Conservation (phyloP, 1,284 basidiomycete genomes). For the Mycena sp. region DNA sequence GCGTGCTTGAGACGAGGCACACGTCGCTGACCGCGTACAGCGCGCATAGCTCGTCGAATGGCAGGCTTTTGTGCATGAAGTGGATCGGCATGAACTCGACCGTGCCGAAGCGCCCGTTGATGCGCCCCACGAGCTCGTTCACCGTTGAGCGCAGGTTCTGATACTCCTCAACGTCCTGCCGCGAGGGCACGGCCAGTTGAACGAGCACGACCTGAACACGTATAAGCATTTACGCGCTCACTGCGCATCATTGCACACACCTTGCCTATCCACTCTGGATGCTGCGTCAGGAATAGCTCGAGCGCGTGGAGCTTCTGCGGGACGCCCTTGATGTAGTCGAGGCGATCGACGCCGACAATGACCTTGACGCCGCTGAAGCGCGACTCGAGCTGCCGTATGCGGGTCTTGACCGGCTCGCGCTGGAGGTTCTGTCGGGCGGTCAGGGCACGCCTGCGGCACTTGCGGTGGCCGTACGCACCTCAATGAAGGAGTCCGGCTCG, state of each 20-base stretch:
- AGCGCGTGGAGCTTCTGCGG: constrained; percentile 98
- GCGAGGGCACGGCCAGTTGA: constrained; percentile 96
- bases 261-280: constrained; percentile 99
- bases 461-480: constrained; percentile 53
- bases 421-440: constrained; percentile 67
- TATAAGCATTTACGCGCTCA: too few relatives aligned
- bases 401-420: constrained; percentile 80
- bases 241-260: too few relatives aligned
- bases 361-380: constrained; percentile 96
- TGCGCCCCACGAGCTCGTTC: constrained; percentile 97
- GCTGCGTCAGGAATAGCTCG: constrained; percentile 95
- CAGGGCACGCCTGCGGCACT: neutral
- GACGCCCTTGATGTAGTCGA: constrained; percentile 99
- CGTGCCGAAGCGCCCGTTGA: constrained; percentile 98
- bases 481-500: constrained; percentile 92
- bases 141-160: constrained; percentile 96
- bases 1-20: constrained; percentile 93
- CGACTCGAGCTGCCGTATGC: constrained; percentile 85
- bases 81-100: constrained; percentile 99
- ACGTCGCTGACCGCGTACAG: constrained; percentile 97
- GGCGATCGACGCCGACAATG: constrained; percentile 96
- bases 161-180: constrained; percentile 99
- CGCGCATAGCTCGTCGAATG: constrained; percentile 96
- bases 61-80: constrained; percentile 95
- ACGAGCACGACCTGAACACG: constrained; percentile 79